Percentiles rank a stretch among this genome's conserved stretches.
phyloP scores from a whole-genome alignment of 1,284 basidiomycete genomes.

The Marasmius tenuissimus region DNA sequence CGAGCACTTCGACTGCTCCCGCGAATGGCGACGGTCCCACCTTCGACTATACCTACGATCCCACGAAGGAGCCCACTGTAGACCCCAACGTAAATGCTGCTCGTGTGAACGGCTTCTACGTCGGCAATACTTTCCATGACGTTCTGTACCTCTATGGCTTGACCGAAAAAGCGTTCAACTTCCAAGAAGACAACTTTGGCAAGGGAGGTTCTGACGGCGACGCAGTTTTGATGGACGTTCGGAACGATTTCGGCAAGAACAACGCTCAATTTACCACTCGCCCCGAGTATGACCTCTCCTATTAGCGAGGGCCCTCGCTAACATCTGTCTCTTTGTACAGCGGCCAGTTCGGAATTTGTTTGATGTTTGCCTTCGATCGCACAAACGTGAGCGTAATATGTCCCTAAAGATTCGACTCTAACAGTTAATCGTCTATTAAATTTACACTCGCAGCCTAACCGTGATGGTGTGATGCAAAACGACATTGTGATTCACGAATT shows the following conservation, averaged over 20 bases:
- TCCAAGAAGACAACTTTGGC: background rate
- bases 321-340: constrained; percentile 10
- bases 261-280: constrained; percentile 28
- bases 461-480: constrained; percentile 39
- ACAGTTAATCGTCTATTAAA: too few species aligned
- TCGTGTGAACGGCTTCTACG: constrained; percentile 50
- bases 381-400: constrained; percentile 22
- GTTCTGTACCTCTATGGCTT: background rate
- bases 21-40: background rate
- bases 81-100: constrained; percentile 44
- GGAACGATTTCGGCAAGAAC: constrained; percentile 35
- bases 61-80: constrained; percentile 23
- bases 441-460: constrained; percentile 20
- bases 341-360: constrained; percentile 31
- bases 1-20: constrained; percentile 16
- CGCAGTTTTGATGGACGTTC: constrained; percentile 41
- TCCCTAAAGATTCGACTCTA: too few species aligned
- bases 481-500: constrained; percentile 38
- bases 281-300: constrained; percentile 31
- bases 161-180: constrained; percentile 26
- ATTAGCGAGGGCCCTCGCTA: background rate
- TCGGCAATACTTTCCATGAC: constrained; percentile 53
- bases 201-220: constrained; percentile 20
- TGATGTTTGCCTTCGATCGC: constrained; percentile 38
- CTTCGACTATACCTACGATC: constrained; percentile 37